phyloP scores from a whole-genome alignment of 352 stramenopile species.

The Phytophthora ohioensis region DNA sequence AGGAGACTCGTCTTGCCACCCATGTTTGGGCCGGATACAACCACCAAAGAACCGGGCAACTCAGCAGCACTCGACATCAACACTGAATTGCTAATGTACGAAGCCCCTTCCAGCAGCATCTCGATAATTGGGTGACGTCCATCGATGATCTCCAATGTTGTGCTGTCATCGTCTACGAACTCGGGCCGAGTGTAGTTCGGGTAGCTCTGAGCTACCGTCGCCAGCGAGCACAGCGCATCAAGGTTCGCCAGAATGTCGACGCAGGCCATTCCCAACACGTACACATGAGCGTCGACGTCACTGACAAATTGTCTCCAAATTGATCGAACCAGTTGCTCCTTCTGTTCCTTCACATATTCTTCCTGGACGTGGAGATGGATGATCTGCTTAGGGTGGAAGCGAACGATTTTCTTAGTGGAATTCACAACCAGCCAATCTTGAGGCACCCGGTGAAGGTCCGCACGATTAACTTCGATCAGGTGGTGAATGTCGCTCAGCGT shows the following conservation, averaged over 20 bases:
- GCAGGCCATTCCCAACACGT: constrained; percentile 48
- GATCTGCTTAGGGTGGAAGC: constrained; percentile 51
- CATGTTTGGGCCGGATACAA: constrained; percentile 89
- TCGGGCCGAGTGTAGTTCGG: constrained; percentile 54
- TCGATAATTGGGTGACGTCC: constrained; percentile 75
- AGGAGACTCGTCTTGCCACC: constrained; percentile 82
- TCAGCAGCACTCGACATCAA: constrained; percentile 23
- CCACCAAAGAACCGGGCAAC: constrained; percentile 29
- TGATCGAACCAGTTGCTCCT: constrained; percentile 38
- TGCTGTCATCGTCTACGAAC: constrained; percentile 34
- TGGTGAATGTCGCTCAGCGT: constrained; percentile 39
- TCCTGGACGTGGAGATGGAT: constrained; percentile 45
- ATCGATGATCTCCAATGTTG: constrained; percentile 53
- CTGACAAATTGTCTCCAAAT: constrained; percentile 56
- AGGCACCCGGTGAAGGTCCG: constrained; percentile 37
- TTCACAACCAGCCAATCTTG: constrained; percentile 56
- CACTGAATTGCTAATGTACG: constrained; percentile 54
- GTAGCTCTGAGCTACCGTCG: constrained; percentile 49
- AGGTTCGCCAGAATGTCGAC: constrained; percentile 59
- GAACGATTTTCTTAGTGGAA: constrained; percentile 53
- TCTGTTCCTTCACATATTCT: constrained; percentile 43
- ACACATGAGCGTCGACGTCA: constrained; percentile 45
- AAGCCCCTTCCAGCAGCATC: constrained; percentile 36
- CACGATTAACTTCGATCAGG: constrained; percentile 40
- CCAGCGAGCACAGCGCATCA: constrained; percentile 75